Evolutionary conservation across 768 basidiomycete genomes (phyloP).

Genomic region (Collybia sp.): DNA sequence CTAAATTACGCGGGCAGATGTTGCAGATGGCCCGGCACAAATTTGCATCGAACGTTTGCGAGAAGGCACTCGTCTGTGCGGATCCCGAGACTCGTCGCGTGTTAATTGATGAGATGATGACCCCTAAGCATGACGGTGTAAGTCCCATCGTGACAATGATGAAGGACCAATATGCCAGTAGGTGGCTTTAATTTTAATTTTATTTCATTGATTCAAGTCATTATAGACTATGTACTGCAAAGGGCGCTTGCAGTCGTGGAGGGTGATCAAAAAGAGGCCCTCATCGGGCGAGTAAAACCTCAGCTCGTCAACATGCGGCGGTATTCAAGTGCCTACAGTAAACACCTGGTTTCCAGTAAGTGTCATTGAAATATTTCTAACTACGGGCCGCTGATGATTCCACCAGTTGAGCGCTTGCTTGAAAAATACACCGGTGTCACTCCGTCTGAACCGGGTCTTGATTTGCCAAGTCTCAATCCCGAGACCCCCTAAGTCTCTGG

Average conservation of each 20-base stretch:
- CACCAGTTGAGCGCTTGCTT: constrained; percentile 64
- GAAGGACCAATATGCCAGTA: constrained; percentile 88
- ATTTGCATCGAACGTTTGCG: constrained; percentile 94
- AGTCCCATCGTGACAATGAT: constrained; percentile 71
- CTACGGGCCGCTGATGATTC: constrained; percentile 6
- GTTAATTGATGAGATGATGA: constrained; percentile 82
- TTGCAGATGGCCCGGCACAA: constrained; percentile 81
- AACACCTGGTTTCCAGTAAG: constrained; percentile 80
- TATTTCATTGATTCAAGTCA: constrained; percentile 1
- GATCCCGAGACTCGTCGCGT: constrained; percentile 57
- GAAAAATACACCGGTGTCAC: constrained; percentile 36
- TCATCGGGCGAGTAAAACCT: constrained; percentile 60
- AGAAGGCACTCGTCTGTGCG: constrained; percentile 77
- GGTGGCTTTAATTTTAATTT: constrained; percentile 23
- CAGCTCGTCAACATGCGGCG: constrained; percentile 69
- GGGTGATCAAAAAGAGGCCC: constrained; percentile 62
- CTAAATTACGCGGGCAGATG: constrained; percentile 72
- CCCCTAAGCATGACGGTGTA: constrained; percentile 56
- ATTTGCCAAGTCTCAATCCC: constrained; percentile 11
- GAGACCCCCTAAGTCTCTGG: constrained; percentile 12
- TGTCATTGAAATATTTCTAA: constrained; percentile 3
- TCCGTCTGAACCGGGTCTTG: constrained; percentile 13
- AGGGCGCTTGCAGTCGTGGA: constrained; percentile 67
- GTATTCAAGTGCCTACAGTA: constrained; percentile 69
- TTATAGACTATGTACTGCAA: constrained; percentile 80